phyloP scores from a whole-genome alignment of 495 filamentous ascomycete species.

The Aspergillus panamensis region DNA sequence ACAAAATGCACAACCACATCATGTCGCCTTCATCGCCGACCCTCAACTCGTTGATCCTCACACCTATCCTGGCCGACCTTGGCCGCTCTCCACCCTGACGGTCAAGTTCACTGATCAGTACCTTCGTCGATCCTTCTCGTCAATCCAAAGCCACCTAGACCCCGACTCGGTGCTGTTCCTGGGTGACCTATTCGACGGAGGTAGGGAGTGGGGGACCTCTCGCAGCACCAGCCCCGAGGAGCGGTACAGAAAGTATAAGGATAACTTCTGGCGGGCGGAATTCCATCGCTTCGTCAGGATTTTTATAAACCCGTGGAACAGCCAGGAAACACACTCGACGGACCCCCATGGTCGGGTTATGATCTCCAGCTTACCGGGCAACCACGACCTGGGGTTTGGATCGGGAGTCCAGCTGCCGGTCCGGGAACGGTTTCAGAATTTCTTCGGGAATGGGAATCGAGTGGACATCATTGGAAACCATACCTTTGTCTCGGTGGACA shows the following conservation, averaged over 20 bases:
- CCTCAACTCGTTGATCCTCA: slow-evolving; percentile 98
- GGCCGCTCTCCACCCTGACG: slow-evolving; percentile 78
- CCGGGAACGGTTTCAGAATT: slow-evolving; percentile 76
- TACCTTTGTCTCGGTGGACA: slow-evolving; percentile 88
- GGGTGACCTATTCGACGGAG: slow-evolving; percentile 94
- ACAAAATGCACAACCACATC: slow-evolving; percentile 71
- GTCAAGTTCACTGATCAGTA: slow-evolving; percentile 85
- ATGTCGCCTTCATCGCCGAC: slow-evolving; percentile 84
- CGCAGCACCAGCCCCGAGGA: slow-evolving; percentile 62
- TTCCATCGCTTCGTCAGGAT: slow-evolving; percentile 76
- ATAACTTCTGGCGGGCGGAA: slow-evolving; percentile 78
- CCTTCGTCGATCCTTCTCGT: slow-evolving; percentile 70
- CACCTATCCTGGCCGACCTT: slow-evolving; percentile 90
- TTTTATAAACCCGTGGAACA: slow-evolving; percentile 64
- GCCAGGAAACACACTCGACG: slow-evolving; percentile 36
- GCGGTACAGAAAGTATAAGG: slow-evolving; percentile 70
- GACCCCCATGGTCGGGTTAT: slow-evolving; percentile 55
- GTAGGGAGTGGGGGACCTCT: slow-evolving; percentile 84
- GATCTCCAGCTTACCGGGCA: slow-evolving; percentile 82
- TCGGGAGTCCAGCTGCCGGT: slow-evolving; percentile 74
- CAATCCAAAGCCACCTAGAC: slow-evolving; percentile 62
- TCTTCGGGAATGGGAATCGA: slow-evolving; percentile 84
- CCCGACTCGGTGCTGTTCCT: slow-evolving; percentile 88
- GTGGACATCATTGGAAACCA: slow-evolving; percentile 93
- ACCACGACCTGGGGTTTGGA: slow-evolving; percentile 96